phyloP scores from a whole-genome alignment of 306 rosid genomes.

The Quillaja saponaria region DNA sequence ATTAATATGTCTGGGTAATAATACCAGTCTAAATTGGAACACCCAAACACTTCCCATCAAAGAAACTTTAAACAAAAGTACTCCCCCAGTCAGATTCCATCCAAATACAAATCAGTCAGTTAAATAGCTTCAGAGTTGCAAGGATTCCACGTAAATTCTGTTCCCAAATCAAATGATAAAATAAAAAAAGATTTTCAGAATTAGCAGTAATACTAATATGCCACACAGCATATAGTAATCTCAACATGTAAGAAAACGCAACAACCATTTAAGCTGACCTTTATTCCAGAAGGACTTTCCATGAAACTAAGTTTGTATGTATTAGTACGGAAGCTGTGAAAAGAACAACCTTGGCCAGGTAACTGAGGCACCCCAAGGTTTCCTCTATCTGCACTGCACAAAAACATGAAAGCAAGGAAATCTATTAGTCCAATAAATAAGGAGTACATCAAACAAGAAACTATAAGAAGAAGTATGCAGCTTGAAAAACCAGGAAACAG shows the following conservation, averaged over 20 bases:
- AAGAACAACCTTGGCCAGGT: conserved; percentile 98
- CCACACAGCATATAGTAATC: conserved; percentile 7
- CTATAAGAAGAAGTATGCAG: too few relatives aligned
- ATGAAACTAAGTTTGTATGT: conserved; percentile 92
- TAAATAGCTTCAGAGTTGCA: too few relatives aligned
- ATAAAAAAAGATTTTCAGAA: conserved; percentile 2
- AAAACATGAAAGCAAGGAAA: conserved; percentile 1
- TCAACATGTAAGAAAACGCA: conserved; percentile 20
- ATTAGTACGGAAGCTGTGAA: conserved; percentile 90
- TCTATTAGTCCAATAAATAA: too few relatives aligned
- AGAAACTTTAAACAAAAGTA: too few relatives aligned
- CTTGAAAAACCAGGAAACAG: too few relatives aligned
- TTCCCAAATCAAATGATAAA: conserved; percentile 16
- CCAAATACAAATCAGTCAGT: not conserved
- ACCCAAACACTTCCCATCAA: too few relatives aligned
- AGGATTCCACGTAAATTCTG: too few relatives aligned
- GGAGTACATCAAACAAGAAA: too few relatives aligned
- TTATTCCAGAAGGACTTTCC: conserved; percentile 93
- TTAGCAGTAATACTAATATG: not conserved
- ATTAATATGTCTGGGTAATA: too few relatives aligned
- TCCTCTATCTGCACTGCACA: conserved; percentile 75
- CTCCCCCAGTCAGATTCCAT: conserved; percentile 3
- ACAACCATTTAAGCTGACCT: conserved; percentile 45
- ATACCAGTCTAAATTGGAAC: too few relatives aligned
- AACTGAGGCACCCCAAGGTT: conserved; percentile 95